These are phyloP conservation scores for Pterulicium gracile DNA, from an alignment of 1,284 basidiomycete genomes.

Conservation along the genomic window DNA sequence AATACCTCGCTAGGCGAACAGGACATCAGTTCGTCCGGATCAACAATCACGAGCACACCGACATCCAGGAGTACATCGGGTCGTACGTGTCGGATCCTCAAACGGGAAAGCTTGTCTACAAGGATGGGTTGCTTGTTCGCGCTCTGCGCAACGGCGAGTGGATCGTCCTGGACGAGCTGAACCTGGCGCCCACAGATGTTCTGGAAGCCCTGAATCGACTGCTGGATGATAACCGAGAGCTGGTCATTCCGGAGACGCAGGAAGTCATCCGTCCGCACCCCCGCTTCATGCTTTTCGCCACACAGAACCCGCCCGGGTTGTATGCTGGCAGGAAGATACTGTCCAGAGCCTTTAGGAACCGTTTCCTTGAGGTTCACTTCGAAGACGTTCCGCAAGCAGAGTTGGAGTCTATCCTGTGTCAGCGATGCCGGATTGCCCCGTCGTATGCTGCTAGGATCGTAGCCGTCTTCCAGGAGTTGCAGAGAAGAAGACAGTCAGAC, in stretches of 20 bases:
- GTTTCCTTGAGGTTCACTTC: conserved; percentile 98
- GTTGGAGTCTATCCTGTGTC: conserved; percentile 86
- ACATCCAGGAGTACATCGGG: conserved; percentile 97
- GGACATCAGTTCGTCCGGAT: conserved; percentile 96
- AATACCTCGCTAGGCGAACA: conserved; percentile 89
- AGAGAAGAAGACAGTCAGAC: conserved; percentile 82
- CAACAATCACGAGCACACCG: conserved; percentile 99
- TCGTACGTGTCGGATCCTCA: conserved; percentile 91
- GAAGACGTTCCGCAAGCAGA: conserved; percentile 94
- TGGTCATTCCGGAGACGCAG: conserved; percentile 93
- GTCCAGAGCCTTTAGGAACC: conserved; percentile 93
- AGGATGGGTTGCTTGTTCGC: conserved; percentile 89
- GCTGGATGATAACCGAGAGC: conserved; percentile 95
- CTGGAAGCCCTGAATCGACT: conserved; percentile 95
- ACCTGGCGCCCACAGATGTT: conserved; percentile 96
- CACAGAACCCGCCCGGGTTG: conserved; percentile 96
- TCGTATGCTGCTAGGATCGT: conserved; percentile 91
- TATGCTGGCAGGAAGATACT: conserved; percentile 95
- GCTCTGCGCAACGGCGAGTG: conserved; percentile 91
- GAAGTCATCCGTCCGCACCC: conserved; percentile 92
- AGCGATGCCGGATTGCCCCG: conserved; percentile 84
- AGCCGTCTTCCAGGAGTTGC: conserved; percentile 86
- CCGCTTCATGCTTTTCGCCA: conserved; percentile 97
- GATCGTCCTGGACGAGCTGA: conserved; percentile 98
- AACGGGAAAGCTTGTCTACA: conserved; percentile 89